Conservation (phyloP, 768 basidiomycete species). For the Russula emetica region DNA sequence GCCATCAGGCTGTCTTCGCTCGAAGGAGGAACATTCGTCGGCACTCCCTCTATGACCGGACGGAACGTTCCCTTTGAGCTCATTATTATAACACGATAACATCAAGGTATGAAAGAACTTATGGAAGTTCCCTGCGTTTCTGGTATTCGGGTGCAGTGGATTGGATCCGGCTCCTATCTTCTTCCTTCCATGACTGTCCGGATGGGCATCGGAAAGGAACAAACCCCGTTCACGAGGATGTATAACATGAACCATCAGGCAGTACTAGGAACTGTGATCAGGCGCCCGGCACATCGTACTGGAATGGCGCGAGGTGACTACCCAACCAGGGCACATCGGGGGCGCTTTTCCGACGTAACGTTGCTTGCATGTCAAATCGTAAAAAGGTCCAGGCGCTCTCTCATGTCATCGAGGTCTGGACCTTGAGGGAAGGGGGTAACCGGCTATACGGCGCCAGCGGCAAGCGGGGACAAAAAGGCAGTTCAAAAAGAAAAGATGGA, state of each 20-base stretch:
- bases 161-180: neutral
- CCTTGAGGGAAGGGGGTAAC: neutral
- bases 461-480: conserved; percentile 6
- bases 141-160: neutral
- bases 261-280: neutral
- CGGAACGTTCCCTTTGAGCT: conserved; percentile 20
- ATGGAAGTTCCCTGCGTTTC: conserved; percentile 9
- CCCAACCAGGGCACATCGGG: neutral
- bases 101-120: neutral
- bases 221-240: neutral
- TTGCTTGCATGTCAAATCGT: conserved; percentile 19
- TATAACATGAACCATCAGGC: neutral
- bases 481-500: too few species aligned
- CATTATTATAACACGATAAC: neutral
- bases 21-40: conserved; percentile 19
- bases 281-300: conserved; percentile 2
- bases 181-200: conserved; percentile 2
- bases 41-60: conserved; percentile 11
- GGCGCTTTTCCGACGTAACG: conserved; percentile 10
- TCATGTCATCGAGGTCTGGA: neutral
- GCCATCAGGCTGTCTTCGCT: neutral
- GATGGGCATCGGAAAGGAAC: neutral
- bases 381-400: conserved; percentile 11
- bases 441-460: conserved; percentile 17
- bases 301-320: conserved; percentile 1